Percentiles rank a stretch among this genome's conserved stretches.
phyloP scores from a whole-genome alignment of 352 stramenopile genomes.

The Plasmopara viticola region DNA sequence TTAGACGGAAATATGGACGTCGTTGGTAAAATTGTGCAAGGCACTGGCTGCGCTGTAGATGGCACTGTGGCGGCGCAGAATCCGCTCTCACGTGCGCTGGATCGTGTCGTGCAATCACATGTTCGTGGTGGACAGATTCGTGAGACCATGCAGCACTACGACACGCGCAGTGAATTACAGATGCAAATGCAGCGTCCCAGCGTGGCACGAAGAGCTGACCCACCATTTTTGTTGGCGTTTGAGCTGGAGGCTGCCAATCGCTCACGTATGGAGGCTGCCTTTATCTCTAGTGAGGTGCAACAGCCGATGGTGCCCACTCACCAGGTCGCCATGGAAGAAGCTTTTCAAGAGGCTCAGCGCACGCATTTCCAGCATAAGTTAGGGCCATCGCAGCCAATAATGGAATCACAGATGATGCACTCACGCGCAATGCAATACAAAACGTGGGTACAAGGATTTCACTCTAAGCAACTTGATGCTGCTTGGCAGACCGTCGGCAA shows the following conservation, averaged over 20 bases:
- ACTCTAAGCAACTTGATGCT: slow-evolving; percentile 47
- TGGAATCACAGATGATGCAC: slow-evolving; percentile 25
- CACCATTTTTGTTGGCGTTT: slow-evolving; percentile 52
- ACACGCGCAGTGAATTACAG: slow-evolving; percentile 37
- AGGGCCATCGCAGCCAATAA: slow-evolving; percentile 24
- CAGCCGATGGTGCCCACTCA: slow-evolving; percentile 42
- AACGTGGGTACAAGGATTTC: slow-evolving; percentile 66
- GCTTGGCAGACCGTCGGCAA: slow-evolving; percentile 57
- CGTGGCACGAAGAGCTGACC: slow-evolving; percentile 39
- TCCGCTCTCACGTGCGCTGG: slow-evolving; percentile 71
- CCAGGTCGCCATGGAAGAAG: slow-evolving; percentile 55
- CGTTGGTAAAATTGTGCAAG: slow-evolving; percentile 77
- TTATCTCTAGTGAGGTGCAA: slow-evolving; percentile 34
- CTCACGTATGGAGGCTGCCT: slow-evolving; percentile 62
- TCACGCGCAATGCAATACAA: slow-evolving; percentile 32
- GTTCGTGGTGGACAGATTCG: slow-evolving; percentile 26
- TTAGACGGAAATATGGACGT: slow-evolving; percentile 49
- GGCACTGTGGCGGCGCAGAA: slow-evolving; percentile 82
- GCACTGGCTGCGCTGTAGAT: slow-evolving; percentile 71
- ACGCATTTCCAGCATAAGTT: slow-evolving; percentile 45
- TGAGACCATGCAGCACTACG: slow-evolving; percentile 28
- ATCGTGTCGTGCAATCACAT: slow-evolving; percentile 69
- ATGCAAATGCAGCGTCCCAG: slow-evolving; percentile 74
- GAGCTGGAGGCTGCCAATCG: slow-evolving; percentile 61
- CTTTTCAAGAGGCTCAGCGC: slow-evolving; percentile 46